These are phyloP conservation scores for Candida dajiaensis DNA, from an alignment of 805 yeast genomes.

Conservation along the genomic window DNA sequence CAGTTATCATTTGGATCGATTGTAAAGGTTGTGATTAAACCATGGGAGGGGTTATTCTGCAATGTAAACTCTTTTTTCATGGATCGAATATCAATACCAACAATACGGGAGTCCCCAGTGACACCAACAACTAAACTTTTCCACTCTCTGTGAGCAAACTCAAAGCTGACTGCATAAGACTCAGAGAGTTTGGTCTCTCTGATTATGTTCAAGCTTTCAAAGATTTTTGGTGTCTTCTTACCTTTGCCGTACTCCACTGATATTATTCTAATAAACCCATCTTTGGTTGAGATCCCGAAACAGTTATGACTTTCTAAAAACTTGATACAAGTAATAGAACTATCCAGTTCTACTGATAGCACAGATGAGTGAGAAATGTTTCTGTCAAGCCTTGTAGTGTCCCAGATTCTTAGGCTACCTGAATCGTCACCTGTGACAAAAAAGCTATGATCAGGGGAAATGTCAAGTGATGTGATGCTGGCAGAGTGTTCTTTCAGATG, in stretches of 20 bases:
- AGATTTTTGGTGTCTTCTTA: slow-evolving; percentile 13
- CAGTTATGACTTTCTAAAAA: slow-evolving; percentile 52
- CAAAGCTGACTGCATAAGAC: slow-evolving; percentile 40
- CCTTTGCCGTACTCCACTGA: slow-evolving; percentile 29
- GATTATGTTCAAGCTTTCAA: slow-evolving; percentile 26
- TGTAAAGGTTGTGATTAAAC: slow-evolving; percentile 55
- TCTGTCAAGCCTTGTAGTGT: slow-evolving; percentile 53
- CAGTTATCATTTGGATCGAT: slow-evolving; percentile 51
- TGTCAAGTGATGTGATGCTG: slow-evolving; percentile 49
- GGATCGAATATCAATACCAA: slow-evolving; percentile 51
- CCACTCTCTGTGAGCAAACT: slow-evolving; percentile 34
- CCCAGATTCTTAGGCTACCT: slow-evolving; percentile 79
- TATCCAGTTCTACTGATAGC: slow-evolving; percentile 40
- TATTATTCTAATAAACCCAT: slow-evolving; percentile 29
- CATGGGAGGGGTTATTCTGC: slow-evolving; percentile 57
- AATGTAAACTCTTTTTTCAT: slow-evolving; percentile 40
- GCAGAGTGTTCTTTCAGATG: slow-evolving; percentile 59
- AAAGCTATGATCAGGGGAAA: slow-evolving; percentile 56
- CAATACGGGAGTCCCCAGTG: slow-evolving; percentile 48
- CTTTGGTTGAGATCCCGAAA: slow-evolving; percentile 46
- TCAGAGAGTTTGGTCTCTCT: slow-evolving; percentile 36
- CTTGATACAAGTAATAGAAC: slow-evolving; percentile 42
- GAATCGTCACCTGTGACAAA: slow-evolving; percentile 75
- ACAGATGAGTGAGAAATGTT: slow-evolving; percentile 50
- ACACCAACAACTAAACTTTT: slow-evolving; percentile 39